phyloP scores from a whole-genome alignment of 805 yeast genomes.

The Grigorovia yakushimaensis region DNA sequence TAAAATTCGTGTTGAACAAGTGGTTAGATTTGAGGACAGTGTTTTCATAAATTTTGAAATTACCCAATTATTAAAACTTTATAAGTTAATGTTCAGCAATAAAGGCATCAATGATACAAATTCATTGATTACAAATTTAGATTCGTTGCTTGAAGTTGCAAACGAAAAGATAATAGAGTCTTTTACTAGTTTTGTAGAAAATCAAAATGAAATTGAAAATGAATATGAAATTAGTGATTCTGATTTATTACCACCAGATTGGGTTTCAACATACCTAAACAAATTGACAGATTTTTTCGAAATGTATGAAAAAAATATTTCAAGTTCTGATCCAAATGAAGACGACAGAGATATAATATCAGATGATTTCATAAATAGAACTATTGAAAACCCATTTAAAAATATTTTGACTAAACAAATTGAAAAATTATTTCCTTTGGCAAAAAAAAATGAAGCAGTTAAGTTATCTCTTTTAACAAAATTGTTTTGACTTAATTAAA shows the following conservation, averaged over 20 bases:
- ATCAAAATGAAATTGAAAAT: constrained; percentile 17
- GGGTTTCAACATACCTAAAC: constrained; percentile 52
- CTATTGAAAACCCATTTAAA: constrained; percentile 35
- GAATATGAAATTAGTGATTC: constrained; percentile 20
- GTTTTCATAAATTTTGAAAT: constrained; percentile 48
- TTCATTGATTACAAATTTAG: constrained; percentile 15
- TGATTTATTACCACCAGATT: constrained; percentile 74
- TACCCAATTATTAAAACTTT: constrained; percentile 55
- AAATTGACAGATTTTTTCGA: constrained; percentile 45
- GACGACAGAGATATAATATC: constrained; percentile 30
- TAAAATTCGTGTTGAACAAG: constrained; percentile 59
- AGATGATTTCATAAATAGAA: constrained; percentile 30
- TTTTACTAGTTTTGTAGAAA: constrained; percentile 16
- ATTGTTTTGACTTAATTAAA: constrained; percentile 53
- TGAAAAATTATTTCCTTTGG: constrained; percentile 21
- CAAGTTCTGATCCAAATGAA: constrained; percentile 19
- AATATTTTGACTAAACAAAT: constrained; percentile 22
- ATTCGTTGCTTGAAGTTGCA: constrained; percentile 12
- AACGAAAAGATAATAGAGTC: constrained; percentile 15
- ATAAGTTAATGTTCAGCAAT: constrained; percentile 51
- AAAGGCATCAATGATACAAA: constrained; percentile 29
- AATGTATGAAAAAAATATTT: constrained; percentile 36
- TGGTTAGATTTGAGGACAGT: constrained; percentile 54
- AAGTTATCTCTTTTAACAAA: constrained; percentile 31
- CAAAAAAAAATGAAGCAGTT: constrained; percentile 20